Base-by-base conservation (phyloP, 345 rosid species). In the Erodium maritimum region DNA sequence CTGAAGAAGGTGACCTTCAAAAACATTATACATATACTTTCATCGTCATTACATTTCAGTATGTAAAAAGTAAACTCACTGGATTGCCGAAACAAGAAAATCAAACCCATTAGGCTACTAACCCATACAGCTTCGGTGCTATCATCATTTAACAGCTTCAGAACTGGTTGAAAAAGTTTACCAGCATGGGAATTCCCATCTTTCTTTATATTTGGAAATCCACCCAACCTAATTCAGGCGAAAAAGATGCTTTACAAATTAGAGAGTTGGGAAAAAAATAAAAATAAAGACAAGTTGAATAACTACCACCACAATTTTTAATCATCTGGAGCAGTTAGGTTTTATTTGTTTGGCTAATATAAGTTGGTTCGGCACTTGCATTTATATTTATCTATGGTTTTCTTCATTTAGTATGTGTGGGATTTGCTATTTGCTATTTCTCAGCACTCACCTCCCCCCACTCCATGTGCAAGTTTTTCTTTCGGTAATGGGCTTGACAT, bases 71-170 rank as follows among this genome's bases (percentile, higher is more conserved):
- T 42, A 42, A 42, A 1, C 37, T 21, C 11, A n/a, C 33, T 61
- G 16, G 51, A 61, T 37, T 18, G 54, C 29, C 55, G 17, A 14
- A 57, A 23, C 23, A 52, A n/a, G 22, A 57, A 54, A 25, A 18
- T 37, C 58, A 33, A 55, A 68, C 13, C 52, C 53, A 60, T 24
- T 22, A 56, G 17, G 51, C 58, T 18, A 74, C 84, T 72, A 68
- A 93, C 99, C 80, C 73, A 75, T 24, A 85, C 65, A 63, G 73
- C 67, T 65, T 93, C 96, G 54, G 83, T 70, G 61, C 65, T 50
- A 65, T 85, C 85, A 69, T 82, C 95, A 17, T 73, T 78, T 75
- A 93, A 72, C 60, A 93, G 70, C 72, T 89, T 79, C 65, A 89
- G 58, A 69, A 84, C 22, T 19, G 90, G 87, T 64, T 85, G 80